Evolutionary conservation across 176 grass and related monocot genomes (phyloP), one percentile per base, ranked within the genome.

Genomic region (Juncus effusus): DNA sequence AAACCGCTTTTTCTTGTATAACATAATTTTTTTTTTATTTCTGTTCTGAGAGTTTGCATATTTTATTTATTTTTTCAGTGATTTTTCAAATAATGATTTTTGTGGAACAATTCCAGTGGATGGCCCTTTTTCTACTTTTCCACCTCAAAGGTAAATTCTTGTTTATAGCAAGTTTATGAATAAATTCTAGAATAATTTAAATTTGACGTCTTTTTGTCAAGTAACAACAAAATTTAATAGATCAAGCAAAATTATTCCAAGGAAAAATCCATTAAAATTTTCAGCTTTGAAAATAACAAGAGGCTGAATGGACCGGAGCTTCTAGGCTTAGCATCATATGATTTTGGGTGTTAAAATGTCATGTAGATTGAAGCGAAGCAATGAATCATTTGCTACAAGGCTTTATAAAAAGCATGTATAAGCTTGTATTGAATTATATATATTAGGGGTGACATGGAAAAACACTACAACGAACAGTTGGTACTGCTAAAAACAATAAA

Each of bases 271-370:
- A 49, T 70, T 69, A 35, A 14, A 40, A 69, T 15, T 77, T 89
- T 38, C 94, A 93, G 94, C 76, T 99, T 99, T 60, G 78, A 90
- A 66, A 93, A 99, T 69, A 99, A 99, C 76, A 90, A 76, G 75
- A 99, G 94, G 60, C 85, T 99, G 44, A 99, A 99, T 36, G 94
- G 94, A 56, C 94, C 94, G 3, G 94, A 99, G 52, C 85, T 99
- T 60, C 89, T 89, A 71, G 94, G 94, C 40, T 72, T 89, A 63
- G 89, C 84, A 50, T 63, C 85, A 36, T 99, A 99, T 35, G 88
- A 90, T 72, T 93, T 89, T 36, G 94, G 94, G 42, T 99, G 94
- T 38, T 99, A 90, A 72, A 13, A 44, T 47, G 2, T 47, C 44
- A 47, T 47, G 19, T 8, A 16, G 6, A 4, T 4, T 13, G 6